Conservation (phyloP, 2,329 filamentous ascomycete species). For the Samsoniella hepiali region DNA sequence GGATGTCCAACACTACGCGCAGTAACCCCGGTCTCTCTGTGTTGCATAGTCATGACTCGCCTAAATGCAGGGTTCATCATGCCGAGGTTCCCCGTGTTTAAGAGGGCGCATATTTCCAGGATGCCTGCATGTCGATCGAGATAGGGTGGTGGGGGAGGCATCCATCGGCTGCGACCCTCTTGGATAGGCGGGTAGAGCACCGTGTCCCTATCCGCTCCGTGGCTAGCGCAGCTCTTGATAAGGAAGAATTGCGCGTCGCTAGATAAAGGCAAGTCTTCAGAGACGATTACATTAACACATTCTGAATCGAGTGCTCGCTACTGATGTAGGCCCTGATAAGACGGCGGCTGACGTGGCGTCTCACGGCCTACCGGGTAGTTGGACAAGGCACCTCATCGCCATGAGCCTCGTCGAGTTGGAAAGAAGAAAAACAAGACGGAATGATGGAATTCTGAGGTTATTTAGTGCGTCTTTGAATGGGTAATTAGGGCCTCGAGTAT, state of each 20-base stretch:
- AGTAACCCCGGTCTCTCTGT: no score
- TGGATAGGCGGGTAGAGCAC: neutral
- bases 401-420: no score
- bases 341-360: no score
- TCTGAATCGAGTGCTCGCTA: neutral
- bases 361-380: no score
- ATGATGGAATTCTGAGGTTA: no score
- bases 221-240: neutral
- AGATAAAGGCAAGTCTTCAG: neutral
- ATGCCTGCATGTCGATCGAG: neutral
- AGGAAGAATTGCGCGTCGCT: neutral
- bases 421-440: no score
- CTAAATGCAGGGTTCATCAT: neutral
- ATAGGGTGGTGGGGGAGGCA: neutral
- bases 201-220: neutral
- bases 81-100: neutral
- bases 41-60: no score
- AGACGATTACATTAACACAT: no score
- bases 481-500: no score
- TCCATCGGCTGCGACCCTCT: neutral
- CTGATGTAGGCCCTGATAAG: neutral
- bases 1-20: no score
- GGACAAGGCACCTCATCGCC: no score
- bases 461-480: no score
- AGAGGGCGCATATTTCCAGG: neutral